Evolutionary conservation across 805 yeast species (phyloP), one percentile per base, ranked within the genome.

Genomic region (Myxozyma monticola): DNA sequence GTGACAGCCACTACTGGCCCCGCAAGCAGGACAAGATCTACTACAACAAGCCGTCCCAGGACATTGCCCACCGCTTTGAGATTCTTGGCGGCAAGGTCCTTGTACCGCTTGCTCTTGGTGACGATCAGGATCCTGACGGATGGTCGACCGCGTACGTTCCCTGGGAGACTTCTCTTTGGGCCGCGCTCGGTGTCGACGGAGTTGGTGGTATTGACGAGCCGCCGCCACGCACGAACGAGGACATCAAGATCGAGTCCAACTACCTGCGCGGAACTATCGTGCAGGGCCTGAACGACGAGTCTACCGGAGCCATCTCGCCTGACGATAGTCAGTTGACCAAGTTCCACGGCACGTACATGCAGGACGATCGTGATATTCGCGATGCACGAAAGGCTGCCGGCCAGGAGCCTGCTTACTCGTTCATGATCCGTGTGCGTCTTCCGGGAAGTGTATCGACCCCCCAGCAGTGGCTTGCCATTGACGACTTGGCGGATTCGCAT

Each of bases 311-410:
- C 14, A 86, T 91, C 59, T 78, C 85, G 58, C 93, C 96, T 12
- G 79, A 80, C 50, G 97, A 89, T 70, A 95, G 89, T 71, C 97
- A 90, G 71, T 71, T 91, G 68, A 89, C 97, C 60, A 91, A 91
- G 71, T 91, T 91, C 80, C 98, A 91, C 70, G 98, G 98, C 72
- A 88, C 89, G 60, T 91, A 91, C 69, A 88, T 91, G 96, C 98
- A 91, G 74, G 98, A 91, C 69, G 98, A 91, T 68, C 87, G 98
- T 74, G 98, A 91, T 70, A 76, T 91, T 52, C 80, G 98, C 69
- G 98, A 91, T 49, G 85, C 86, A 62, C 83, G 97, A 66, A 91
- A 90, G 72, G 80, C 87, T 41, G 88, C 86, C 66, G 97, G 98
- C 37, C 69, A 87, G 57, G 98, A 91, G 71, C 98, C 98, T 15